Evolutionary conservation across 2,329 filamentous ascomycete species (phyloP), one percentile per base, ranked within the genome.

Genomic region (Sordariomycetes sp.): DNA sequence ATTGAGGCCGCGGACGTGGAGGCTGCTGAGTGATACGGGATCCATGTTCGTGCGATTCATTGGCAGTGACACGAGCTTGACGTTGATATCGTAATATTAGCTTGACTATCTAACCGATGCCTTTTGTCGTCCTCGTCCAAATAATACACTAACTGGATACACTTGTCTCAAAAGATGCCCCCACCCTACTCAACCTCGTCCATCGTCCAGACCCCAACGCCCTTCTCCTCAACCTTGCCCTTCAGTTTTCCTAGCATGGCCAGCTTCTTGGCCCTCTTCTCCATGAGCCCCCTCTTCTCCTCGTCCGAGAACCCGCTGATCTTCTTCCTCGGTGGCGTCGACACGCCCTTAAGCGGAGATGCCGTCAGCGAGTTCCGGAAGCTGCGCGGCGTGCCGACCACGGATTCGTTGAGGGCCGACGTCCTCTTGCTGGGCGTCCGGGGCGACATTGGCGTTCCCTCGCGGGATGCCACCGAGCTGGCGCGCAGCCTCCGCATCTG

Each of bases 401-500:
- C 67, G 20, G 66, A 67, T 35, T 79, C 76, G 11, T 79, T 70
- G 60, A 73, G 67, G 64, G 75, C 68, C 2, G 64, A 64, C 12
- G 59, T 59, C 14, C 65, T 63, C 58, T 74, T 72, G 28, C 28
- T 32, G 2, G 72, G 73, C 25, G 72, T 74, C 60, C 67, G 65
- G 11, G 53, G 55, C 48, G 56, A 43, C 66, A 71, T 69, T 1
- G 74, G 75, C 22, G 69, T 77, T 46, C 67, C 74, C 66, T 79
- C 73, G 48, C 76, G 70, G 65, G 72, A 77, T 34, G 58, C 59
- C 12, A 61, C 64, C 7, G 76, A 70, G 10, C 71, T 70, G 12
- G 89, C 71, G 7, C 80, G 79, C 24, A 95, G 72, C 68, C 85
- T 89, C 60, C 88, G 85, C 74, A 99, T 83, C 68, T 96, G 89